Conservation (phyloP, 768 basidiomycete species). For the Tubosaeta sp. region DNA sequence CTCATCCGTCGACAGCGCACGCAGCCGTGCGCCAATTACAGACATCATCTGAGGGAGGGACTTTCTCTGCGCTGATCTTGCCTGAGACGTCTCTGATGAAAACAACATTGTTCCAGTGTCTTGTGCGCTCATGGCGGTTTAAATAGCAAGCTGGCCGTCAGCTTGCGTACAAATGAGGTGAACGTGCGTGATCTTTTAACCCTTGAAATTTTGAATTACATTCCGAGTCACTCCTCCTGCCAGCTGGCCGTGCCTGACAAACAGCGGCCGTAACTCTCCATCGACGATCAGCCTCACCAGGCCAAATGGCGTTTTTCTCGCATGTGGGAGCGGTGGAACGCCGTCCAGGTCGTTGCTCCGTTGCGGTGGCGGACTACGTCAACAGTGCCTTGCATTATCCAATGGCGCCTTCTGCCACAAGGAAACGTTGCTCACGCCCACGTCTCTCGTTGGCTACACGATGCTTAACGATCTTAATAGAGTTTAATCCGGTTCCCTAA, state of each 20-base stretch:
- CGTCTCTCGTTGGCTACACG: background rate
- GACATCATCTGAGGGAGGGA: constrained; percentile 17
- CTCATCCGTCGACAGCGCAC: constrained; percentile 11
- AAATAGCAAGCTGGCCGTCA: constrained; percentile 3
- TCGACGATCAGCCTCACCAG: background rate
- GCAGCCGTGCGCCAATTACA: constrained; percentile 16
- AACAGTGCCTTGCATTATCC: background rate
- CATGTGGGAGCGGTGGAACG: background rate
- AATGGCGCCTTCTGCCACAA: background rate
- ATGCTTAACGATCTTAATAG: constrained; percentile 17
- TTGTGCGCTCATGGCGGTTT: constrained; percentile 6
- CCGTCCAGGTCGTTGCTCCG: background rate
- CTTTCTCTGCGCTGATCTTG: constrained; percentile 2
- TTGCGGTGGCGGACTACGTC: background rate
- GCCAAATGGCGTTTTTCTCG: background rate
- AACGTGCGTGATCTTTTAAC: constrained; percentile 13
- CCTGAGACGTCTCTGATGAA: constrained; percentile 1
- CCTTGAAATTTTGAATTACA: background rate
- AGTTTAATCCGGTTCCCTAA: background rate
- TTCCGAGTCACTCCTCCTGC: background rate
- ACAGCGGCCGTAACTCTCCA: background rate
- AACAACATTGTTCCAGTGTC: constrained; percentile 7
- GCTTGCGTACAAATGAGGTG: constrained; percentile 4
- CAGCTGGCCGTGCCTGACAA: background rate
- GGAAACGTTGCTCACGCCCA: background rate